Base-by-base conservation (phyloP, 2,329 filamentous ascomycete genomes). In the Eutypella sp. region DNA sequence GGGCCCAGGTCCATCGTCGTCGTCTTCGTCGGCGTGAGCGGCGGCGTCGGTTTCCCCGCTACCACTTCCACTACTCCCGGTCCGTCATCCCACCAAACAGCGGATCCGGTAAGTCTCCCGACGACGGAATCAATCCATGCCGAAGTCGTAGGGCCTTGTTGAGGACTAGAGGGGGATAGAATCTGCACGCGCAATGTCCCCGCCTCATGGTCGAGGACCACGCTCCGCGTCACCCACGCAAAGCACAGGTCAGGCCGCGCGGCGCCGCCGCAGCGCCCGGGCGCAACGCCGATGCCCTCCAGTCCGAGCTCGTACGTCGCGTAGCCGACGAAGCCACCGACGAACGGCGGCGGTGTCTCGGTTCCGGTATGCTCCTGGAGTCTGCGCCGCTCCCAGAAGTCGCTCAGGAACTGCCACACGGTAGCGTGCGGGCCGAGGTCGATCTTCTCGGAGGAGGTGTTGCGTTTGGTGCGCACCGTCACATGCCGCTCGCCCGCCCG, bases 271-370 rank as follows among this genome's bases (percentile, higher is more conserved):
- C 16, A 5, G 29, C 19, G n/a, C n/a, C n/a, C n/a, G n/a, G n/a
- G n/a, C n/a, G n/a, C n/a, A n/a, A 85, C 69, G 41, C 70, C 65
- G 44, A 82, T 82, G 16, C 75, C 81, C 52, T 75, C 71, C 1
- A 95, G 69, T 0, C 89, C 88, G 61, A 90, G 81, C 63, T 96
- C 90, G 49, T 96, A 95, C 0, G 87, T 89, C 42, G 89, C 77
- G 57, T 85, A 95, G 0, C 90, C 90, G 67, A 95, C 81, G 48
- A 95, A 83, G 0, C 90, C 90, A 42, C 89, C 90, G 66, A 87
- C 81, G 61, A 95, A 96, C 0, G 87, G 78, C 0, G 68, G 67
- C 29, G 62, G 57, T 0, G 57, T 50, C n/a, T n/a, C n/a, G n/a
- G n/a, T n/a, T 23, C 56, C 46, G 23, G 59, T 46, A 8, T 56